Evolutionary conservation across 108 stramenopile genomes (phyloP).

Genomic region (Discostella stelligeroides): DNA sequence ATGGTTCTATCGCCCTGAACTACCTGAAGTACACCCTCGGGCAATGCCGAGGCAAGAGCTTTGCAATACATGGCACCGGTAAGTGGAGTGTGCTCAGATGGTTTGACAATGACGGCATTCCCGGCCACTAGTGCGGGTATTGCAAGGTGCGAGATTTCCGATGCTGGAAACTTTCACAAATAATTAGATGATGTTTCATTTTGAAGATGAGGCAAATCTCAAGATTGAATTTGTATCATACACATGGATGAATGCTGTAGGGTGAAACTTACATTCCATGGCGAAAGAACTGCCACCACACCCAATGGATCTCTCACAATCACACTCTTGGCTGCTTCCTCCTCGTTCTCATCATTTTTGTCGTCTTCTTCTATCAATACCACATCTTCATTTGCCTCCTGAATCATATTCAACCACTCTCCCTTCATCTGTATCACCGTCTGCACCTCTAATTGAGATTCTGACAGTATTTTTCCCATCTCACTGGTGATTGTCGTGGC

Average conservation of each 20-base stretch:
- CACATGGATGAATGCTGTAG: no score
- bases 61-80: slow-evolving; percentile 46
- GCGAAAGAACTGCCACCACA: slow-evolving; percentile 77
- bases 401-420: slow-evolving; percentile 62
- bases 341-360: no score
- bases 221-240: slow-evolving; percentile 2
- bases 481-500: slow-evolving; percentile 61
- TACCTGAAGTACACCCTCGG: slow-evolving; percentile 75
- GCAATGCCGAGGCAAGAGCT: slow-evolving; percentile 61
- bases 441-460: slow-evolving; percentile 77
- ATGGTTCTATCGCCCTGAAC: slow-evolving; percentile 88
- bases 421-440: slow-evolving; percentile 60
- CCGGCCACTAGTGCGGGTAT: slow-evolving; percentile 92
- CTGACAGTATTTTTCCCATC: slow-evolving; percentile 80
- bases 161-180: slow-evolving; percentile 68
- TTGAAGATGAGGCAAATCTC: not conserved
- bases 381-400: slow-evolving; percentile 56
- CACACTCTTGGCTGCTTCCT: slow-evolving; percentile 45
- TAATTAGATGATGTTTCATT: not conserved
- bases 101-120: slow-evolving; percentile 89
- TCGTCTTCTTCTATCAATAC: slow-evolving; percentile 44
- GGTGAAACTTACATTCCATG: slow-evolving; percentile 79
- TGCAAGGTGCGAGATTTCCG: slow-evolving; percentile 86
- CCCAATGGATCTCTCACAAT: slow-evolving; percentile 80
- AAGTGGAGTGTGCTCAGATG: slow-evolving; percentile 87